Conservation (phyloP, 805 yeast species). For the Saturnispora diversa region DNA sequence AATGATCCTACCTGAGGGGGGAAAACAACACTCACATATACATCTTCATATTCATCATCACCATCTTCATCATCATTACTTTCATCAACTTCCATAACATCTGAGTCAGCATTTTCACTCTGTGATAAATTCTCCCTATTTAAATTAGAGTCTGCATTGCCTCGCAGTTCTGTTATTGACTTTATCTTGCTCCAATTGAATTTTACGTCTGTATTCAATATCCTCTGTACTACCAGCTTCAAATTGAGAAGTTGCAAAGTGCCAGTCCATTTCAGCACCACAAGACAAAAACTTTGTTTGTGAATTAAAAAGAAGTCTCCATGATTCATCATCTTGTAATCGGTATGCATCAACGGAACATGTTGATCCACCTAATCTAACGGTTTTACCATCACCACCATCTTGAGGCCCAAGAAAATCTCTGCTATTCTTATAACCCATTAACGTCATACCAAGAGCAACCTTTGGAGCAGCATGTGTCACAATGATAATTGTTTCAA, state of each 20-base stretch:
- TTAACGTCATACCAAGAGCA: constrained; percentile 71
- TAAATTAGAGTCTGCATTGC: constrained; percentile 17
- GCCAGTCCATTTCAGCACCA: constrained; percentile 95
- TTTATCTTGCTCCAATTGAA: constrained; percentile 18
- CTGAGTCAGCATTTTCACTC: background rate
- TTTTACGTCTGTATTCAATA: constrained; percentile 44
- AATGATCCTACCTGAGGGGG: constrained; percentile 31
- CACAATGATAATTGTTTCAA: constrained; percentile 59
- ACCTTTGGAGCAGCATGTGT: constrained; percentile 94
- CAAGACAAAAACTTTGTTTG: constrained; percentile 55
- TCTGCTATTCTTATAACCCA: constrained; percentile 43
- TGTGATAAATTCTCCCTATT: constrained; percentile 1
- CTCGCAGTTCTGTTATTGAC: constrained; percentile 19
- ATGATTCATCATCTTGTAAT: constrained; percentile 30
- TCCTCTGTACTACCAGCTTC: constrained; percentile 93
- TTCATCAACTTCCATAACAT: constrained; percentile 2
- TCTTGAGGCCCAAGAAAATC: constrained; percentile 43
- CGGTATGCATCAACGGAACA: constrained; percentile 69
- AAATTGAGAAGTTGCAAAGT: constrained; percentile 50
- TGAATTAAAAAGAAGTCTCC: constrained; percentile 68
- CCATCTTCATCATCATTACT: constrained; percentile 4
- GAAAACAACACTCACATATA: constrained; percentile 47
- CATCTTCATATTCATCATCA: constrained; percentile 35
- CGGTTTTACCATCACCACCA: constrained; percentile 31
- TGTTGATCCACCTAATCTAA: constrained; percentile 60